These are phyloP conservation scores for Bolboschoenus planiculmis DNA, from an alignment of 176 grass and related monocot species.

Conservation along the genomic window DNA sequence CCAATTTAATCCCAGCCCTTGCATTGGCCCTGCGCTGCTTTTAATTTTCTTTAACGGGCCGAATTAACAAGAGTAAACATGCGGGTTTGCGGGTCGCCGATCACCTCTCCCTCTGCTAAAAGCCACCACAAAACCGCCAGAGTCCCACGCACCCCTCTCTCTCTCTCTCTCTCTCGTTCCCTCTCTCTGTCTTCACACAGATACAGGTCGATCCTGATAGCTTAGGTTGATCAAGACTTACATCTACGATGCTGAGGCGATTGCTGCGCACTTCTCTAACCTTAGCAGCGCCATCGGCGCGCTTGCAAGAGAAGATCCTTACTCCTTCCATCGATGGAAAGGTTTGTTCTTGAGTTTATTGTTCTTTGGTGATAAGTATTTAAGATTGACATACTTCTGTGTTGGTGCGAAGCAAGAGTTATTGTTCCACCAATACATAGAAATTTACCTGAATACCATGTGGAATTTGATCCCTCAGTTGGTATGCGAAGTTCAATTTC, in stretches of 20 bases:
- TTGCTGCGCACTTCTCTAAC: not conserved
- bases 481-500: not conserved
- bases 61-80: not conserved
- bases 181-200: not conserved
- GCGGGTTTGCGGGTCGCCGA: not conserved
- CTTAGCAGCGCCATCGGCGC: not conserved
- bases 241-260: constrained; percentile 15
- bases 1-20: not conserved
- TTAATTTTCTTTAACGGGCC: not conserved
- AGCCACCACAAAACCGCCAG: no score
- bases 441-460: not conserved
- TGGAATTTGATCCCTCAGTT: not conserved
- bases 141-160: no score
- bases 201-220: not conserved
- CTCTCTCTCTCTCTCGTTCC: not conserved
- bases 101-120: not conserved
- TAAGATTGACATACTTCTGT: not conserved
- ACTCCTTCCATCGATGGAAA: not conserved
- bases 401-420: not conserved
- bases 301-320: constrained; percentile 11
- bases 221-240: not conserved
- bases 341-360: not conserved
- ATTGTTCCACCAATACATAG: not conserved
- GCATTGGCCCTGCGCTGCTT: no score
- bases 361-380: not conserved